Percentiles rank a stretch among this genome's conserved stretches.
Conservation (phyloP, 495 filamentous ascomycete genomes). For the Annulohypoxylon maeteangense region DNA sequence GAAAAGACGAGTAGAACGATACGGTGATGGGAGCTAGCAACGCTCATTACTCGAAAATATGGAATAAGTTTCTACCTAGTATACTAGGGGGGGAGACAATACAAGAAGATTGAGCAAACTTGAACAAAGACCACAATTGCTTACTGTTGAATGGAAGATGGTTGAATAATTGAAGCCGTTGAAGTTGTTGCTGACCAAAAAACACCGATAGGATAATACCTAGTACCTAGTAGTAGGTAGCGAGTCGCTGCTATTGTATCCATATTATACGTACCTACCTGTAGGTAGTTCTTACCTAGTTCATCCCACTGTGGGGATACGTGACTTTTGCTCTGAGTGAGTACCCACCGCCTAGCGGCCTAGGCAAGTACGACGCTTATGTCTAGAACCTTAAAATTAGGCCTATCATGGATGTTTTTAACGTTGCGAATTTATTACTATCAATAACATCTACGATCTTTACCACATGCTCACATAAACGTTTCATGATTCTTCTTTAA, state of each 20-base stretch:
- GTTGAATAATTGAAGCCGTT: neutral
- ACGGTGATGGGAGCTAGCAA: neutral
- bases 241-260: too few species aligned
- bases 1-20: neutral
- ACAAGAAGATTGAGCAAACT: neutral
- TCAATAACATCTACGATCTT: neutral
- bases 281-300: neutral
- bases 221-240: too few species aligned
- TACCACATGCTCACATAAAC: neutral
- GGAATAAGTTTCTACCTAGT: too few species aligned
- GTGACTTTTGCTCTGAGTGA: neutral
- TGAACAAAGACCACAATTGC: conserved; percentile 2
- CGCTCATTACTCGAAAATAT: neutral
- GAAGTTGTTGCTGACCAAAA: neutral
- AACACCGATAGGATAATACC: too few species aligned
- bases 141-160: conserved; percentile 8
- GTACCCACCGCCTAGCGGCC: too few species aligned
- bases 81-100: too few species aligned
- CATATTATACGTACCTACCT: neutral
- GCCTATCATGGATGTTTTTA: too few species aligned
- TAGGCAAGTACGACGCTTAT: too few species aligned
- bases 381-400: too few species aligned
- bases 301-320: neutral
- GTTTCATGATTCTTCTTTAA: too few species aligned
- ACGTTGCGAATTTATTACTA: neutral